phyloP scores from a whole-genome alignment of 2,329 filamentous ascomycete species.

The Lasiodiplodia gonubiensis region DNA sequence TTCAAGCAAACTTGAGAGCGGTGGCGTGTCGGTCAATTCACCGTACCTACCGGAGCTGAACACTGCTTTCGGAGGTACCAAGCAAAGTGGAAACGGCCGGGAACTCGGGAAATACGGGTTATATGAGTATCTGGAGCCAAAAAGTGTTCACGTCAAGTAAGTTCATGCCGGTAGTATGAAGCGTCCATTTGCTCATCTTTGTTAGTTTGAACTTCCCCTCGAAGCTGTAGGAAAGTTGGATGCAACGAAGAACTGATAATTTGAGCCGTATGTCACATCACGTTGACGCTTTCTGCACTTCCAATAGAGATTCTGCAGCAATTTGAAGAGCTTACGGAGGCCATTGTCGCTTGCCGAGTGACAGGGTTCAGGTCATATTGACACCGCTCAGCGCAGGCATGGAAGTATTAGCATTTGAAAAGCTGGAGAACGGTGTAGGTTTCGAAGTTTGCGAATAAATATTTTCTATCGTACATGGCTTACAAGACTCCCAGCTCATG shows the following conservation, averaged over 20 bases:
- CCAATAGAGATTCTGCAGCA: no score
- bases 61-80: slow-evolving; percentile 62
- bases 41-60: slow-evolving; percentile 65
- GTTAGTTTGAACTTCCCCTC: background rate
- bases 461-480: no score
- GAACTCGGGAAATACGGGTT: slow-evolving; percentile 47
- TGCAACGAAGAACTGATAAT: no score
- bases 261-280: no score
- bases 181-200: background rate
- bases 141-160: slow-evolving; percentile 30
- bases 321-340: no score
- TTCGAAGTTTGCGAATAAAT: no score
- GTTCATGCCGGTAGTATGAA: background rate
- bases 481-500: background rate
- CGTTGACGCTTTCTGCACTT: no score
- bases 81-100: slow-evolving; percentile 57
- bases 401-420: no score
- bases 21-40: slow-evolving; percentile 30
- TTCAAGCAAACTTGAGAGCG: slow-evolving; percentile 30
- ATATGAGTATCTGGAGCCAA: slow-evolving; percentile 29
- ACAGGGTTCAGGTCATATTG: no score
- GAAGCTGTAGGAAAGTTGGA: background rate
- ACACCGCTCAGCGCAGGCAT: no score
- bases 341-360: no score
- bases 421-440: no score